phyloP scores from a whole-genome alignment of 2,329 filamentous ascomycete species.

The Monascus ruber region DNA sequence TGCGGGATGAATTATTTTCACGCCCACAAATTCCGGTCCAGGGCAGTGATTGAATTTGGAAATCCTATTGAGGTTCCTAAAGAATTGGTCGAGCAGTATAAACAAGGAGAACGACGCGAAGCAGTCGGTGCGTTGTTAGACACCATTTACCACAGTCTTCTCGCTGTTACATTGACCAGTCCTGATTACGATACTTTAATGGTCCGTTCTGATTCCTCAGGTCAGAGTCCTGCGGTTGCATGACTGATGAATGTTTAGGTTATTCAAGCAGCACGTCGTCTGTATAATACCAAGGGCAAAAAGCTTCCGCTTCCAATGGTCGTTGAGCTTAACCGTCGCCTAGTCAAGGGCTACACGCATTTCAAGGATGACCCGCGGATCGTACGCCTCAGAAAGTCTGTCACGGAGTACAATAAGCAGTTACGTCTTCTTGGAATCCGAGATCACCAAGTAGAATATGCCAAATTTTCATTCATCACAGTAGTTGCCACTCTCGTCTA shows the following conservation, averaged over 20 bases:
- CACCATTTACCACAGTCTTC: constrained; percentile 71
- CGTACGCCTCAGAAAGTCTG: constrained; percentile 58
- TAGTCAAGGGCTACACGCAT: constrained; percentile 81
- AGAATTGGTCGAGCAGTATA: constrained; percentile 77
- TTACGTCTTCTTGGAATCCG: constrained; percentile 76
- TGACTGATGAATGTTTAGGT: constrained; percentile 40
- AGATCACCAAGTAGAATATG: constrained; percentile 91
- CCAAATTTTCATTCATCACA: constrained; percentile 64
- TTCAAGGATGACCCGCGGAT: constrained; percentile 89
- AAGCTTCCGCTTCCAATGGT: constrained; percentile 86
- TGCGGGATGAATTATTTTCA: constrained; percentile 99
- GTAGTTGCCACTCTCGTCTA: constrained; percentile 70
- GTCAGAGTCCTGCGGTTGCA: neutral
- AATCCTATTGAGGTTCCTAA: constrained; percentile 72
- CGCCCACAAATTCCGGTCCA: constrained; percentile 92
- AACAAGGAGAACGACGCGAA: constrained; percentile 68
- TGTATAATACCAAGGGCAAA: constrained; percentile 91
- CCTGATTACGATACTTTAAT: constrained; percentile 95
- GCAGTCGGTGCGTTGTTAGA: constrained; percentile 78
- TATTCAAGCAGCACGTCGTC: constrained; percentile 81
- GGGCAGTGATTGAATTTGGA: constrained; percentile 92
- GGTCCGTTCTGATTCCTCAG: constrained; percentile 33
- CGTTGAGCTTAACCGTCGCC: constrained; percentile 82
- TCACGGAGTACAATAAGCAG: constrained; percentile 77
- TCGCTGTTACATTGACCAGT: constrained; percentile 79